These are phyloP conservation scores for Trichosporon inkin DNA, from an alignment of 1,284 basidiomycete genomes.

Conservation along the genomic window DNA sequence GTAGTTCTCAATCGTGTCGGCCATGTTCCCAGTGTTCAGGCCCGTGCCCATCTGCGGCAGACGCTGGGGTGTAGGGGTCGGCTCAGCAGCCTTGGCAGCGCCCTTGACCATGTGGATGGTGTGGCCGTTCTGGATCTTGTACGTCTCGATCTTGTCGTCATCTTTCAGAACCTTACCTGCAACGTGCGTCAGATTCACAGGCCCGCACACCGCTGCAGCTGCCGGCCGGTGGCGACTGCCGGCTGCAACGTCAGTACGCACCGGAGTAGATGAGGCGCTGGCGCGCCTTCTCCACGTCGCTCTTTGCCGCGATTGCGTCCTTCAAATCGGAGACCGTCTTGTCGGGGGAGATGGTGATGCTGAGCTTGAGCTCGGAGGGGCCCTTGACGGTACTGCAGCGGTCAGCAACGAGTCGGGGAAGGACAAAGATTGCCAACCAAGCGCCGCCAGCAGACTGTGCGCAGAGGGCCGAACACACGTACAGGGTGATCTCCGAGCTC, in stretches of 20 bases:
- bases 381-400: slow-evolving; percentile 55
- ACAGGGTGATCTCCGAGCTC: slow-evolving; percentile 31
- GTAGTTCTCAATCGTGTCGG: slow-evolving; percentile 55
- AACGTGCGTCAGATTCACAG: slow-evolving; percentile 7
- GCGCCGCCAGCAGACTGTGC: background rate
- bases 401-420: slow-evolving; percentile 5
- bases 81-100: slow-evolving; percentile 57
- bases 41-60: slow-evolving; percentile 73
- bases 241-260: slow-evolving; percentile 30
- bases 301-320: slow-evolving; percentile 72
- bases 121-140: slow-evolving; percentile 73
- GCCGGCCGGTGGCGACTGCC: slow-evolving; percentile 3
- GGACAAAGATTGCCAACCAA: background rate
- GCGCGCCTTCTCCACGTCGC: slow-evolving; percentile 75
- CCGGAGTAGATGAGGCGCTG: slow-evolving; percentile 85
- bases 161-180: slow-evolving; percentile 60
- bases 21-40: slow-evolving; percentile 60
- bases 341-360: slow-evolving; percentile 67
- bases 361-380: slow-evolving; percentile 82
- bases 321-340: slow-evolving; percentile 78
- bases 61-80: slow-evolving; percentile 46
- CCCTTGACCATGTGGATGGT: slow-evolving; percentile 94
- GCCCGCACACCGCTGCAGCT: background rate
- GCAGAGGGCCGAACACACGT: slow-evolving; percentile 5
- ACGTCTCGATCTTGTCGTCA: slow-evolving; percentile 70